phyloP scores from a whole-genome alignment of 2,329 filamentous ascomycete species.

The Hypoxylon rubiginosum region DNA sequence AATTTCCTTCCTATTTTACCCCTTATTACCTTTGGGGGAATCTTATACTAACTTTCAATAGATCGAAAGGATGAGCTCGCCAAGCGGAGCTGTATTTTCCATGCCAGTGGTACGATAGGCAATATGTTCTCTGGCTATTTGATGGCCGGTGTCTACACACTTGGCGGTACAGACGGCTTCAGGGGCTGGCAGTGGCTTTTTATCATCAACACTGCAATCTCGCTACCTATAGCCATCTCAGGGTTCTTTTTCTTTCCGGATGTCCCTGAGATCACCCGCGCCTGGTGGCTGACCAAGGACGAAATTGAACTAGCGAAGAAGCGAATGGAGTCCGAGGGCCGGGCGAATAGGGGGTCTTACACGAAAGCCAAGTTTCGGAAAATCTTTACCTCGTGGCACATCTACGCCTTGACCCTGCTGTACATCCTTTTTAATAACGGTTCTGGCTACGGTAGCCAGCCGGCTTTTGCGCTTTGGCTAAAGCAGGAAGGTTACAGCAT shows the following conservation, averaged over 20 bases:
- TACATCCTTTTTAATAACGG: constrained; percentile 77
- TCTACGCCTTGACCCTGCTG: constrained; percentile 69
- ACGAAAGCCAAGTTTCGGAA: constrained; percentile 66
- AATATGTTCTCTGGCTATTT: constrained; percentile 65
- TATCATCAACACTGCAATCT: constrained; percentile 67
- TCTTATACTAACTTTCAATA: constrained; percentile 12
- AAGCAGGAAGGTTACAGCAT: constrained; percentile 60
- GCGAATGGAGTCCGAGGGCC: constrained; percentile 61
- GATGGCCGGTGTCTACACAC: constrained; percentile 65
- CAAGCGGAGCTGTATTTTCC: constrained; percentile 60
- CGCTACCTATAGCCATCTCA: constrained; percentile 63
- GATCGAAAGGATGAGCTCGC: constrained; percentile 58
- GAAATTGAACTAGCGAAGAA: constrained; percentile 57
- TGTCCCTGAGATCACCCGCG: constrained; percentile 56
- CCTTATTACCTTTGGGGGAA: neutral
- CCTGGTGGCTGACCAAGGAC: constrained; percentile 55
- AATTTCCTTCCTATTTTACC: neutral
- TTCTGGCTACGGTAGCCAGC: constrained; percentile 60
- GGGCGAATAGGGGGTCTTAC: constrained; percentile 57
- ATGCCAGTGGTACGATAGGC: constrained; percentile 49
- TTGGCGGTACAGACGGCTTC: constrained; percentile 62
- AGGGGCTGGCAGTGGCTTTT: constrained; percentile 69
- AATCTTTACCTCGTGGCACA: constrained; percentile 75
- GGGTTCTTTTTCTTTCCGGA: constrained; percentile 62
- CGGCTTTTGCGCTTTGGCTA: constrained; percentile 67